These are phyloP conservation scores for Phytophthora nicotianae DNA, from an alignment of 352 stramenopile species.

Conservation along the genomic window DNA sequence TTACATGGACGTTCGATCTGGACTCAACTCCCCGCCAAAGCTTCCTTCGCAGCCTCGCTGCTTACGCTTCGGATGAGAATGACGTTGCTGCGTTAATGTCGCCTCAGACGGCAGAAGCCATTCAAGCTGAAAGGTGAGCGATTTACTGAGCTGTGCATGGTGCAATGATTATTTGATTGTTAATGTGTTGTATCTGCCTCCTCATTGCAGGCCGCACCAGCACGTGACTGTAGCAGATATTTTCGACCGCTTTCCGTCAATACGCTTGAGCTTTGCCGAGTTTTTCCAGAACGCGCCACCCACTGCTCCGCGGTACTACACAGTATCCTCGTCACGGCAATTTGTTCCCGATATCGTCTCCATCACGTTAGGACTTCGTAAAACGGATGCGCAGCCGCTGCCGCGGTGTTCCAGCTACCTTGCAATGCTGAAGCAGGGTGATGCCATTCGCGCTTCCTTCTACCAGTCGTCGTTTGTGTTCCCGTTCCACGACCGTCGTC, in stretches of 20 bases:
- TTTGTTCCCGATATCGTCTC: constrained; percentile 60
- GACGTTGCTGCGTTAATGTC: constrained; percentile 54
- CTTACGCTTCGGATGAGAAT: constrained; percentile 60
- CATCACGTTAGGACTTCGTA: constrained; percentile 74
- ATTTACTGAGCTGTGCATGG: neutral
- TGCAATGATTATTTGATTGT: neutral
- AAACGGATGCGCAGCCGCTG: constrained; percentile 53
- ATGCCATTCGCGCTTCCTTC: constrained; percentile 65
- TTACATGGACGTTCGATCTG: constrained; percentile 84
- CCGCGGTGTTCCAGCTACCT: constrained; percentile 83
- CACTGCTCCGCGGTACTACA: constrained; percentile 82
- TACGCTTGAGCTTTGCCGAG: constrained; percentile 61
- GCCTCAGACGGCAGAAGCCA: constrained; percentile 48
- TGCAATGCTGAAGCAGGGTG: constrained; percentile 46
- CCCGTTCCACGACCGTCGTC: constrained; percentile 56
- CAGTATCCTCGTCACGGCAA: constrained; percentile 78
- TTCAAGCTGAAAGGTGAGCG: constrained; percentile 49
- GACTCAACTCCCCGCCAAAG: constrained; percentile 59
- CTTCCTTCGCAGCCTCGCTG: constrained; percentile 65
- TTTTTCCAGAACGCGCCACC: constrained; percentile 74
- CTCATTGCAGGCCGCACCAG: constrained; percentile 35
- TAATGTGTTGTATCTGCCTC: neutral
- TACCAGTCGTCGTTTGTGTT: constrained; percentile 82
- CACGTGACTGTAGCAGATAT: constrained; percentile 66
- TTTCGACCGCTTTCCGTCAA: constrained; percentile 69